These are phyloP conservation scores for Colletotrichum magnum DNA, from an alignment of 2,329 filamentous ascomycete genomes.

Conservation along the genomic window DNA sequence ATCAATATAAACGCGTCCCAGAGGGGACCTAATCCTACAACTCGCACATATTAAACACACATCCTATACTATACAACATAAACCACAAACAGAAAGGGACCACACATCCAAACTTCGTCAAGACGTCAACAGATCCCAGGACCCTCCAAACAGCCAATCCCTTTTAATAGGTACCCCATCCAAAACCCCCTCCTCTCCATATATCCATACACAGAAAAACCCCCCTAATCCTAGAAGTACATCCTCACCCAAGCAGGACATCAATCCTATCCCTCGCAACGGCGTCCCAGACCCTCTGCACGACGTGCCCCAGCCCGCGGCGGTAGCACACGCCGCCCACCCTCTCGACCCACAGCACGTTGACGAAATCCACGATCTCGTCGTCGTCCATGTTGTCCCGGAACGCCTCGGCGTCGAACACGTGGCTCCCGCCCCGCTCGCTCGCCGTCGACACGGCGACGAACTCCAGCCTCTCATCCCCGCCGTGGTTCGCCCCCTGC, in stretches of 20 bases:
- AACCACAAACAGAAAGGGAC: no score
- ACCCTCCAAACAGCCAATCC: no score
- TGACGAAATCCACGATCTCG: slow-evolving; percentile 60
- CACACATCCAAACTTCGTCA: no score
- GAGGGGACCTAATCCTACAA: no score
- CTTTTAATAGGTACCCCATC: neutral
- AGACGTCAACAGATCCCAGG: no score
- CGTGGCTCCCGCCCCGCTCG: slow-evolving; percentile 50
- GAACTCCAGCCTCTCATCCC: slow-evolving; percentile 58
- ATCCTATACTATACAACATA: no score
- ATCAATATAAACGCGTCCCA: no score
- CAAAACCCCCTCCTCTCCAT: neutral
- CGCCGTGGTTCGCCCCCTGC: slow-evolving; percentile 62
- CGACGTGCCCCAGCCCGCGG: slow-evolving; percentile 58
- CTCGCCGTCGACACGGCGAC: slow-evolving; percentile 57
- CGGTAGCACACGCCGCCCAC: slow-evolving; percentile 59
- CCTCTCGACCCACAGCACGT: slow-evolving; percentile 62
- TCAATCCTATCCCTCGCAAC: slow-evolving; percentile 57
- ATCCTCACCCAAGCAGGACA: slow-evolving; percentile 55
- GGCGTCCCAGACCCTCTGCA: slow-evolving; percentile 57
- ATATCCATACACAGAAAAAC: neutral
- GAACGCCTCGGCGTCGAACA: slow-evolving; percentile 53
- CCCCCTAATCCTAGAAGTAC: neutral
- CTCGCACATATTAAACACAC: no score
- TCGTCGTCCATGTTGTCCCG: slow-evolving; percentile 58